phyloP scores from a whole-genome alignment of 1,284 basidiomycete genomes.

The Irpex sp. region DNA sequence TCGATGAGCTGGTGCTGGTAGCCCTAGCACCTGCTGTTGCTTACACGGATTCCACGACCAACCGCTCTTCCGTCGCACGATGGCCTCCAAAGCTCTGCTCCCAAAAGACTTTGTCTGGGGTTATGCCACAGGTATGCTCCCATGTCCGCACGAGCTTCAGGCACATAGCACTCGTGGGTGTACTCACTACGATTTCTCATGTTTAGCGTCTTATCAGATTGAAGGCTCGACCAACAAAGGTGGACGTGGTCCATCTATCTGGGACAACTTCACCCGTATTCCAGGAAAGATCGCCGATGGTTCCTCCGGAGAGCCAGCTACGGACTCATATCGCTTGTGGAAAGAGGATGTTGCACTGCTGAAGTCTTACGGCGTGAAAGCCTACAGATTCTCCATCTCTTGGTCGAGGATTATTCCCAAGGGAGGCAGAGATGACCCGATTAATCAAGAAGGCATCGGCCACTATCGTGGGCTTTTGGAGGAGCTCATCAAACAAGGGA shows the following conservation, averaged over 20 bases:
- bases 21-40: too few relatives aligned
- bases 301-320: conserved; percentile 61
- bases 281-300: conserved; percentile 67
- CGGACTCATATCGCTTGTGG: conserved; percentile 66
- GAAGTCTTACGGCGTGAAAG: conserved; percentile 34
- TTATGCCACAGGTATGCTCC: conserved; percentile 24
- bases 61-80: conserved; percentile 1
- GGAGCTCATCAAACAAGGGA: conserved; percentile 55
- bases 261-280: conserved; percentile 68
- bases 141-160: neutral
- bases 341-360: conserved; percentile 66
- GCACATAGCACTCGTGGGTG: neutral
- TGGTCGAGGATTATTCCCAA: conserved; percentile 73
- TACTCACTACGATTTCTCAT: neutral
- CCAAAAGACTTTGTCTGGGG: conserved; percentile 28
- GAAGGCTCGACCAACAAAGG: conserved; percentile 57
- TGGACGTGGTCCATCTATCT: conserved; percentile 62
- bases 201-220: conserved; percentile 44
- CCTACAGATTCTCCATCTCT: conserved; percentile 59
- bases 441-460: conserved; percentile 63
- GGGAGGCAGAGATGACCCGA: conserved; percentile 64
- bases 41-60: neutral
- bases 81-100: conserved; percentile 10
- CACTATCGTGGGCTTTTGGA: conserved; percentile 65
- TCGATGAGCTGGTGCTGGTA: neutral